phyloP scores from a whole-genome alignment of 306 rosid genomes.

The Abrus pulchellus region DNA sequence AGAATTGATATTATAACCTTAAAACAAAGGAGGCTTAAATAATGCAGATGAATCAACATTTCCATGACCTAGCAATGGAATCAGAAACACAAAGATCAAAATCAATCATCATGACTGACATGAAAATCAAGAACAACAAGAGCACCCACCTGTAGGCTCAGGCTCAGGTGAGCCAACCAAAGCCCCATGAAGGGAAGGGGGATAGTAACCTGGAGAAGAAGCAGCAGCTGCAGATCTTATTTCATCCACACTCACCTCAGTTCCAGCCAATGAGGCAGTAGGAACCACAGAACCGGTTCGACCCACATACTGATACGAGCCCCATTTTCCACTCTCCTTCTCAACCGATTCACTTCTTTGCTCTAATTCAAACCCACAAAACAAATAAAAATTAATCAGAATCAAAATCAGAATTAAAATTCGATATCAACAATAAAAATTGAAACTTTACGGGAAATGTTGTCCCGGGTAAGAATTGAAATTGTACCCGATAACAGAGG shows the following conservation, averaged over 20 bases:
- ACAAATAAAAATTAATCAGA: slow-evolving; percentile 13
- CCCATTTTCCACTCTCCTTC: slow-evolving; percentile 70
- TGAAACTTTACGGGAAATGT: neutral
- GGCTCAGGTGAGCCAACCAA: slow-evolving; percentile 76
- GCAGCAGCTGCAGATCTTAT: slow-evolving; percentile 81
- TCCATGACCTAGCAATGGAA: neutral
- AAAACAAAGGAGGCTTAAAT: too few relatives aligned
- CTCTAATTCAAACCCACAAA: slow-evolving; percentile 51
- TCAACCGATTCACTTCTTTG: slow-evolving; percentile 64
- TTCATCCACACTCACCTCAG: slow-evolving; percentile 89
- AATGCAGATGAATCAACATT: neutral
- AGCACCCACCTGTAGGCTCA: slow-evolving; percentile 62
- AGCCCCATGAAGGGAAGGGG: slow-evolving; percentile 84
- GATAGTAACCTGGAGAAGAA: slow-evolving; percentile 68
- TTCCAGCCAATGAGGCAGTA: slow-evolving; percentile 70
- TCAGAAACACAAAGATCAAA: slow-evolving; percentile 2
- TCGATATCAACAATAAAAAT: slow-evolving; percentile 17
- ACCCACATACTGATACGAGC: slow-evolving; percentile 71
- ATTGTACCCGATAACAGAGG: slow-evolving; percentile 77
- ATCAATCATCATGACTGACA: slow-evolving; percentile 41
- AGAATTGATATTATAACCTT: too few relatives aligned
- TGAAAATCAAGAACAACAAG: slow-evolving; percentile 15
- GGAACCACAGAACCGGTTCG: slow-evolving; percentile 74
- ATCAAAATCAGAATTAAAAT: slow-evolving; percentile 31
- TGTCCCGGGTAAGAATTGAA: neutral